Base-by-base conservation (phyloP, 2,329 filamentous ascomycete genomes). In the Xylaria sp. region DNA sequence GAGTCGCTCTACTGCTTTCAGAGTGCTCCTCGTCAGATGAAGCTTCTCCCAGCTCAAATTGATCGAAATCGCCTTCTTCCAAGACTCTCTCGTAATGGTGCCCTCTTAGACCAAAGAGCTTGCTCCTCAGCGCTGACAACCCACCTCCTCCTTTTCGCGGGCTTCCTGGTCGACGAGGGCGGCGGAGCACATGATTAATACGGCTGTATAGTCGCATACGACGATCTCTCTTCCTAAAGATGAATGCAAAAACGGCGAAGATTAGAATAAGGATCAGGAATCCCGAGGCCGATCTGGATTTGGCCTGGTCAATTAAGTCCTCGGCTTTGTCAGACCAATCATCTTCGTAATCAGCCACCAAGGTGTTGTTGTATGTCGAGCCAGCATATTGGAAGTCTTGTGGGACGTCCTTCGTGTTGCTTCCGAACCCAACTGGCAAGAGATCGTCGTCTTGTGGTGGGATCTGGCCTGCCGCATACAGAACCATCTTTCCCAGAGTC, bases 401-500 rank as follows among this genome's bases (percentile, higher is more conserved):
- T 0, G 93, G 91, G 2, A 91, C 85, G 8, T 84, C 85, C 48
- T 84, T 83, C n/a, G 86, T 83, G 76, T 99, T 99, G 81, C 90
- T 94, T 66, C 96, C 96, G 78, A 98, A 98, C 0, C 96, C 96
- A 10, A 99, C 96, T 0, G 94, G 93, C 1, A 94, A 83, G 1
- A 79, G 70, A 18, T 86, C 84, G 51, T 86, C 83, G 1, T 84
- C 85, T 7, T 85, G 81, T 0, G 93, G 87, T 1, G 92, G 91
- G 6, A 99, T 86, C 79, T 98, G 94, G 3, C 94, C 96, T 0
- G 95, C 91, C 4, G 96, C 96, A 75, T 98, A 98, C 4, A 99
- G 87, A 7, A 99, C 89, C 87, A 98, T 98, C 78, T 98, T 97
- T 1, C 96, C 96, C 5, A 99, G 83, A 0, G 96, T 98, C 96